Evolutionary conservation across 257 asterid species (phyloP), one percentile per base, ranked within the genome.

Genomic region (Solanum neorickii): DNA sequence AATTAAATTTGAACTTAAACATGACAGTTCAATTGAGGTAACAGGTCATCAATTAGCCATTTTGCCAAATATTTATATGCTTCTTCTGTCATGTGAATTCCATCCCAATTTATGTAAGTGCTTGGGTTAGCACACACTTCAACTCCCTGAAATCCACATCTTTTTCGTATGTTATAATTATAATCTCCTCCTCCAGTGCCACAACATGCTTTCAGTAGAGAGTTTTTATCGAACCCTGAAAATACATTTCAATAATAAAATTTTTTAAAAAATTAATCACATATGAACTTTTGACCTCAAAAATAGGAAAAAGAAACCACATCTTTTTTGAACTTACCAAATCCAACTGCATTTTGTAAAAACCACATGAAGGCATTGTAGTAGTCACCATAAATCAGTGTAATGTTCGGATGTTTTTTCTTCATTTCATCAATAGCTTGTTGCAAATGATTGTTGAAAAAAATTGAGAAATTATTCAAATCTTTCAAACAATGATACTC

Each of bases 321-420:
- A 2, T 52, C 1, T 16, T 52, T 49, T 16, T 52, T 16, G 23
- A 5, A 16, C 62, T 52, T 52, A 52, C 62, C 62, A 16, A 52
- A 16, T 52, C 23, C 7, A 21, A 52, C 9, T 2, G 90, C 85
- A n/a, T 90, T 82, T 44, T 5, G 39, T 85, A 88, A 18, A 18
- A 88, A 29, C 6, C 82, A 39, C 13, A 75, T 18, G 47, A 23
- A 90, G 27, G 89, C 75, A 9, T 84, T 86, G 65, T 88, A 88
- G 66, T 74, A 88, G 44, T 90, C 37, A 42, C 59, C 83, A 76
- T 76, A 41, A 76, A 76, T n/a, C 13, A 76, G 59, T 12, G 59
- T 76, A n/a, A 76, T 76, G 12, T n/a, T 41, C 15, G 83, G 35
- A 0, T 76, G 27, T 0, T 42, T 9, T 76, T 41, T 41, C 59